Evolutionary conservation across 805 yeast species (phyloP), one percentile per base, ranked within the genome.

Genomic region (Starmerella vaccinii): DNA sequence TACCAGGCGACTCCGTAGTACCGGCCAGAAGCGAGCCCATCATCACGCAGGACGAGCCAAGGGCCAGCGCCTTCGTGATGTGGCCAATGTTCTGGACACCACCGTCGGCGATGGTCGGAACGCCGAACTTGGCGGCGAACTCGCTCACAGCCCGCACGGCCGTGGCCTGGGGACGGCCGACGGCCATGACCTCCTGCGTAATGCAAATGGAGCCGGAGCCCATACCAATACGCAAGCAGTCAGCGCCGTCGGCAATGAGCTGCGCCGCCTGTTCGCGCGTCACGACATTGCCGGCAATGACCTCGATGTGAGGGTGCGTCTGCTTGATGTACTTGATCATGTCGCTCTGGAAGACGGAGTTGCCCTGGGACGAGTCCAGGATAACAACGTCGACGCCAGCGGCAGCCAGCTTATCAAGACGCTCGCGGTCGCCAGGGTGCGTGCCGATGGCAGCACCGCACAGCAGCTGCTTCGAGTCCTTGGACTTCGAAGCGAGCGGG

Each of bases 1-100:
- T 89, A 72, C 98, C 98, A 63, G 98, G 98, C 56, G 97, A 83
- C 76, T 92, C 98, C 56, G 92, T 72, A 54, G 98, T 92, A 74
- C 98, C 98, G 55, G 98, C 98, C 64, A 92, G 77, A 79, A 92
- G 82, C 73, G 97, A 95, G 67, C 98, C 98, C 98, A 92, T 92
- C 98, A 92, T 92, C 59, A 89, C 95, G 71, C 84, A 76, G 18
- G 97, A 88, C 33, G 98, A 95, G 71, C 98, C 98, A 56, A 92
- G 76, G 55, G 97, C 90, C 62, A 90, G 71, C 47, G 98, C 98
- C 76, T 92, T 92, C 63, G 90, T 82, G 68, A 92, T 86, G 76
- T 92, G 98, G 61, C 98, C 98, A 73, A 92, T 88, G 77, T 92
- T 92, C 71, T 88, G 90, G 65, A 92, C 81, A 80, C 98, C 98